phyloP scores from a whole-genome alignment of 2,329 filamentous ascomycete genomes.

The Colletotrichum nymphaeae region DNA sequence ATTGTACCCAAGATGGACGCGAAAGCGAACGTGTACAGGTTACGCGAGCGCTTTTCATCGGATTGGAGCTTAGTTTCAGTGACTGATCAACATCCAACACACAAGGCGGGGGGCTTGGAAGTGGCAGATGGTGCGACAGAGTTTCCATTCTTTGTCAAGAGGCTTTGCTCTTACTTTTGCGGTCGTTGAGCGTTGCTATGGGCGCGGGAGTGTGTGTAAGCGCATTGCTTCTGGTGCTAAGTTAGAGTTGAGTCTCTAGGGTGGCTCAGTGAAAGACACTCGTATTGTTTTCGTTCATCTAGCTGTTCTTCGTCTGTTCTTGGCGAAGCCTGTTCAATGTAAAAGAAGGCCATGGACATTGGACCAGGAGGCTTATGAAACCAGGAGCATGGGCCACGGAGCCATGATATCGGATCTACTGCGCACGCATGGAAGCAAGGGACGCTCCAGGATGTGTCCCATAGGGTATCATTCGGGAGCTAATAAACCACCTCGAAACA shows the following conservation, averaged over 20 bases:
- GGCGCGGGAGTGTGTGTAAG: not conserved
- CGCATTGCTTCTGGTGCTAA: not conserved
- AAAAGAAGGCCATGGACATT: not conserved
- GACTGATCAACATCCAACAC: constrained; percentile 10
- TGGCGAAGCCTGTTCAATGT: constrained; percentile 1
- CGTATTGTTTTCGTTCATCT: not conserved
- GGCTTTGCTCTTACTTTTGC: not conserved
- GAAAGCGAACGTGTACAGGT: constrained; percentile 24
- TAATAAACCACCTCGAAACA: constrained; percentile 26
- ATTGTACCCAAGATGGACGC: constrained; percentile 21
- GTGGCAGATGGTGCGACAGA: constrained; percentile 18
- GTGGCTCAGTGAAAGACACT: constrained; percentile 6
- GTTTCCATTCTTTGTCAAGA: not conserved
- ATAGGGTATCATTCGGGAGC: constrained; percentile 22
- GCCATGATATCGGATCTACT: constrained; percentile 16
- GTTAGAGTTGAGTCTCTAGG: constrained; percentile 4
- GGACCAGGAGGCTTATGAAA: constrained; percentile 16
- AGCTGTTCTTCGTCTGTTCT: constrained; percentile 25
- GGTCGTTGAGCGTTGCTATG: not conserved
- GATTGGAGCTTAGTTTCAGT: constrained; percentile 23
- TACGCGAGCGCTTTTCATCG: constrained; percentile 21
- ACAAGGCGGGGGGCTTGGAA: not conserved
- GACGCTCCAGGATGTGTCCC: constrained; percentile 18
- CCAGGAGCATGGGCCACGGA: constrained; percentile 23
- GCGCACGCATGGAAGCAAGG: not conserved